Conservation (phyloP, 208 protist genomes). For the Acanthamoeba triangularis region DNA sequence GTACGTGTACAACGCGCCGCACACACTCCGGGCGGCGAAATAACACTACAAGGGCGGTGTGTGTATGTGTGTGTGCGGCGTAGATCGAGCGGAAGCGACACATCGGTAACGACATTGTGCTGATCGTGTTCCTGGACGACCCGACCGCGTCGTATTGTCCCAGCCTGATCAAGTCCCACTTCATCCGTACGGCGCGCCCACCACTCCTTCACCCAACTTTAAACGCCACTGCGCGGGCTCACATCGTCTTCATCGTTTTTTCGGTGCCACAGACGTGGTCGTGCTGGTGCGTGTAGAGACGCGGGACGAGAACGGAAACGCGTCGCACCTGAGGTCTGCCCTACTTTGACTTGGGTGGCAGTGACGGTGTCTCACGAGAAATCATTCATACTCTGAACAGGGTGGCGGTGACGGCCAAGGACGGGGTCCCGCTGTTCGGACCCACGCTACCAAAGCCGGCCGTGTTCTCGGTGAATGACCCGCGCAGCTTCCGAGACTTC, state of each 20-base stretch:
- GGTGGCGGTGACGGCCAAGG: conserved; percentile 39
- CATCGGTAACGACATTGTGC: conserved; percentile 66
- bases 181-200: conserved; percentile 11
- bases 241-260: too few relatives aligned
- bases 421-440: conserved; percentile 33
- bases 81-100: conserved; percentile 65
- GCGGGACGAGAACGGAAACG: background rate
- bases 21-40: background rate
- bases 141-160: conserved; percentile 3
- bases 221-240: too few relatives aligned
- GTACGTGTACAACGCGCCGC: background rate
- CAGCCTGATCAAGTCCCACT: conserved; percentile 28
- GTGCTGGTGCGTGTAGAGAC: background rate
- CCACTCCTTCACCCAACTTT: background rate
- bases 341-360: background rate
- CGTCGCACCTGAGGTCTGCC: background rate
- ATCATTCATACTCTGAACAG: background rate
- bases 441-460: conserved; percentile 49
- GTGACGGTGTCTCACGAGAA: background rate
- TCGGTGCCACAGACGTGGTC: conserved; percentile 20
- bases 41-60: too few relatives aligned
- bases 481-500: conserved; percentile 52
- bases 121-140: conserved; percentile 67
- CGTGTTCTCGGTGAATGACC: background rate
- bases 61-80: too few relatives aligned